Evolutionary conservation across 345 rosid genomes (phyloP).

Genomic region (Cardamine chenopodiifolia): DNA sequence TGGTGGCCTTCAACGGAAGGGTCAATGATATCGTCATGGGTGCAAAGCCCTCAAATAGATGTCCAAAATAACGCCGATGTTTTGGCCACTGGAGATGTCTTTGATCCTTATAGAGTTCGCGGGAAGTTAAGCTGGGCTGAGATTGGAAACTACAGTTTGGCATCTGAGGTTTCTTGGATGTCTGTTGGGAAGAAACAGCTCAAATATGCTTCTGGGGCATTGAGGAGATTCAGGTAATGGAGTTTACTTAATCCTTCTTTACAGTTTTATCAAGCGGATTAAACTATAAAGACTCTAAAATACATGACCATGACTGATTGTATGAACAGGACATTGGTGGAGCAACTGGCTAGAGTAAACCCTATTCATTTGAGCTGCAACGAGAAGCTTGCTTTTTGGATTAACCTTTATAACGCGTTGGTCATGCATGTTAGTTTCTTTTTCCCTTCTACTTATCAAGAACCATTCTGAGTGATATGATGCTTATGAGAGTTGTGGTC

Average conservation of each 20-base stretch:
- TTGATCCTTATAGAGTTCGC: constrained; percentile 80
- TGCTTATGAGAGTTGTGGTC: constrained; percentile 31
- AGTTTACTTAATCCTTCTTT: background rate
- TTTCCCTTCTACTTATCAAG: constrained; percentile 12
- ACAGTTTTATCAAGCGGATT: background rate
- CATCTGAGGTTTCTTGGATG: constrained; percentile 93
- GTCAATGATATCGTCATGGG: constrained; percentile 73
- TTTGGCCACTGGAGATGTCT: constrained; percentile 58
- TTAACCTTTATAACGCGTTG: constrained; percentile 89
- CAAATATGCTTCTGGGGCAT: constrained; percentile 92
- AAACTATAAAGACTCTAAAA: background rate
- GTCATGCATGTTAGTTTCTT: constrained; percentile 81
- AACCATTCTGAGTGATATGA: constrained; percentile 12
- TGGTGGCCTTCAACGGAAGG: constrained; percentile 85
- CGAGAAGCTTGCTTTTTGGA: constrained; percentile 97
- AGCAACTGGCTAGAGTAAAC: constrained; percentile 82
- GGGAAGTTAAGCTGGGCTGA: constrained; percentile 90
- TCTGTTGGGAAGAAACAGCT: constrained; percentile 93
- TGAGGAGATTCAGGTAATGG: constrained; percentile 76
- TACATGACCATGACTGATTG: constrained; percentile 22
- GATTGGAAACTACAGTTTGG: constrained; percentile 67
- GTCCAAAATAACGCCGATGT: constrained; percentile 53
- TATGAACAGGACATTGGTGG: constrained; percentile 73
- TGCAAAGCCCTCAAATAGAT: constrained; percentile 75
- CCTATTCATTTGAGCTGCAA: constrained; percentile 70